Conservation (phyloP, 148 eudicot genomes). For the Chenopodium album region DNA sequence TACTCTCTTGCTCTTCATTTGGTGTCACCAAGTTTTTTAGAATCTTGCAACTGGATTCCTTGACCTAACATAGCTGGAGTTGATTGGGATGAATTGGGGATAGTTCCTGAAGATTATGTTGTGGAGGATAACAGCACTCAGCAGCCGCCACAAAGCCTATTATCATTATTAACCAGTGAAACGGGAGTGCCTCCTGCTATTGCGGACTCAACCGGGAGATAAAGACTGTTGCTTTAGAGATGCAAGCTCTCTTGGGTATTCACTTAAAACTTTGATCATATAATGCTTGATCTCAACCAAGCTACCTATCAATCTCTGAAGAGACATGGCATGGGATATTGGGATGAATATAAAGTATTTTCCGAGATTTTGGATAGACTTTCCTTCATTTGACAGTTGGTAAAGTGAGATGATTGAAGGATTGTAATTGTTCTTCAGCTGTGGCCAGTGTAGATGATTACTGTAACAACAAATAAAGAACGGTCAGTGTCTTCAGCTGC, state of each 20-base stretch:
- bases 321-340: not conserved
- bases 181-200: not conserved
- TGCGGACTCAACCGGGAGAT: constrained; percentile 33
- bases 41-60: constrained; percentile 27
- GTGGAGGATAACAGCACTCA: constrained; percentile 43
- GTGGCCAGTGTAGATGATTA: not conserved
- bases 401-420: not conserved
- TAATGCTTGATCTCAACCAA: not conserved
- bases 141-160: constrained; percentile 50
- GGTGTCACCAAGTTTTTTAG: not conserved
- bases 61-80: constrained; percentile 57
- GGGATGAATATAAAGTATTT: not conserved
- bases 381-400: not conserved
- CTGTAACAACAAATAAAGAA: not conserved
- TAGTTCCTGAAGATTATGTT: constrained; percentile 48
- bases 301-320: constrained; percentile 1
- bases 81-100: constrained; percentile 63
- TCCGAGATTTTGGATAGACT: not conserved
- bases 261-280: not conserved
- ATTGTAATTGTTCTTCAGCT: not conserved
- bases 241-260: not conserved
- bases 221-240: not conserved
- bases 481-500: not conserved
- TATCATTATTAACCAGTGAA: constrained; percentile 33
- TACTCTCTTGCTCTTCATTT: not conserved